Evolutionary conservation across 305 asterid genomes (phyloP), one percentile per base, ranked within the genome.

Genomic region (Stenogyne calaminthoides): DNA sequence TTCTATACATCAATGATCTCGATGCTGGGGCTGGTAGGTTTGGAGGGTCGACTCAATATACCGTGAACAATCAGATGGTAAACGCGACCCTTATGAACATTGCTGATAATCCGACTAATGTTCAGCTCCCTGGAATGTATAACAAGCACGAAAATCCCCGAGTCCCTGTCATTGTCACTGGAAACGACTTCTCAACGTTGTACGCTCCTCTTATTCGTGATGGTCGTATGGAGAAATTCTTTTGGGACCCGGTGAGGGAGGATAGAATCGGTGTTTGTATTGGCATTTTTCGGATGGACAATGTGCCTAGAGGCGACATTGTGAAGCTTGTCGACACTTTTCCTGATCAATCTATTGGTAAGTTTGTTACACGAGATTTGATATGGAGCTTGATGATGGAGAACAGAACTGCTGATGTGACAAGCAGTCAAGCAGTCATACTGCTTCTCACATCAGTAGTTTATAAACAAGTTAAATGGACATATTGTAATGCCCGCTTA

Each of bases 61-160:
- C 98, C 0, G 98, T 90, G 10, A 92, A 90, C 84, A 92, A 90
- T 80, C 98, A 93, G 78, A 90, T 93, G 98, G 98, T 93, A 25
- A 93, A 93, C 66, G 96, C 98, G 8, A 92, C 96, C 5, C 95
- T 92, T 29, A 92, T 92, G 98, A 92, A 92, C 83, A 90, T 91
- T 19, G 98, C 97, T 9, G 97, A 93, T 72, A 89, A 79, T 64
- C 98, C 98, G 0, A 93, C 98, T 27, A 88, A 84, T 54, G 97
- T 93, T 1, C 97, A 92, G 69, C 97, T 90, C 76, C 98, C 97
- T 0, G 97, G 98, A 20, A 87, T 90, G 96, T 92, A 90, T 88
- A 92, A 92, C 90, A 85, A 89, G 61, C 85, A 86, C 75, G 94
- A 84, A 22, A 92, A 90, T 40, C 87, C 97, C 3, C 88, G 97